Conservation (phyloP, 2,329 filamentous ascomycete species). For the Fusarium avenaceum region DNA sequence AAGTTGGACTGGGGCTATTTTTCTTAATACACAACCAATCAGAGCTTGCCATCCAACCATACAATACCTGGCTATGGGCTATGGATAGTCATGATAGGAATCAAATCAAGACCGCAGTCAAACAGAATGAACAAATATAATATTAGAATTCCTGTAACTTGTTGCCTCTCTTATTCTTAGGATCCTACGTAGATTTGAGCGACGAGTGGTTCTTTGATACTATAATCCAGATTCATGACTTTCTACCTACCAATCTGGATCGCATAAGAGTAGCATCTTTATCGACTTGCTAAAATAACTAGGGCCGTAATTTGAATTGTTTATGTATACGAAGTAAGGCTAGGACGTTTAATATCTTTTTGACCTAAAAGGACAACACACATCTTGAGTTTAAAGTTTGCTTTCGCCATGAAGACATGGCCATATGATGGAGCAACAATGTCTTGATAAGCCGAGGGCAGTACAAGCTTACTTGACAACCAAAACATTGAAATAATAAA, state of each 20-base stretch:
- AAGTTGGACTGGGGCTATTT: constrained; percentile 15
- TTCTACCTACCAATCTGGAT: too few relatives aligned
- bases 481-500: background rate
- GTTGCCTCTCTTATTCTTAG: too few relatives aligned
- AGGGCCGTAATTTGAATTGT: too few relatives aligned
- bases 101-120: too few relatives aligned
- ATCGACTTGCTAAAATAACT: too few relatives aligned
- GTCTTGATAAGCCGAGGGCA: background rate
- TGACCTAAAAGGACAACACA: background rate
- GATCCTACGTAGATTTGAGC: too few relatives aligned
- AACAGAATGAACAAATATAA: too few relatives aligned
- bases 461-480: background rate
- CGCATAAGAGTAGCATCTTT: too few relatives aligned
- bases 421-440: background rate
- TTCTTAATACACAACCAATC: constrained; percentile 24
- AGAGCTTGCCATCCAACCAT: constrained; percentile 8
- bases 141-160: too few relatives aligned
- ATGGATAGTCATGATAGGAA: background rate
- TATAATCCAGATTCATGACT: too few relatives aligned
- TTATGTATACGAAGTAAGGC: background rate
- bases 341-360: background rate
- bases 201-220: too few relatives aligned
- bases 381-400: background rate
- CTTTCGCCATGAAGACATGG: background rate
- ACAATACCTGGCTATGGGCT: background rate